Evolutionary conservation across 495 filamentous ascomycete species (phyloP).

Genomic region (Halenospora varia): DNA sequence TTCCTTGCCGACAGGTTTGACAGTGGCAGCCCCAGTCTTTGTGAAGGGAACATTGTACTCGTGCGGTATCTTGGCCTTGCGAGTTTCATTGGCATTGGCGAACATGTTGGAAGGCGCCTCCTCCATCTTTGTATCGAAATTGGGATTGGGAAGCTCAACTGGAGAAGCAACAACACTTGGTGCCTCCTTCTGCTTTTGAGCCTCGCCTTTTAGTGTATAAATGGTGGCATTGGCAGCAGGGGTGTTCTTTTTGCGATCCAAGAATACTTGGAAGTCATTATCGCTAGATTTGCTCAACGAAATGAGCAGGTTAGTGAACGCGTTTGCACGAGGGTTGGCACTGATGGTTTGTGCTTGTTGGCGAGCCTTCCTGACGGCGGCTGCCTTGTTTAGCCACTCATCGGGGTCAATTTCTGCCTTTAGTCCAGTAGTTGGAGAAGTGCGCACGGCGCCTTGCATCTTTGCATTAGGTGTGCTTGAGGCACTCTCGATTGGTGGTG

Average conservation of each 20-base stretch:
- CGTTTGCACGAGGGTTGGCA: not conserved
- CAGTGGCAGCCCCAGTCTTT: not conserved
- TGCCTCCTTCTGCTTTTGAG: not conserved
- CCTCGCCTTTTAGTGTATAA: not conserved
- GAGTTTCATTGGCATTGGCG: too few relatives aligned
- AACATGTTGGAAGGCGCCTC: too few relatives aligned
- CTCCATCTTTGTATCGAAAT: too few relatives aligned
- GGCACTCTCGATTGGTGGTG: too few relatives aligned
- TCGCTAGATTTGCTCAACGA: not conserved
- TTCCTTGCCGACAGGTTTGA: not conserved
- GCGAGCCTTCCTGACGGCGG: too few relatives aligned
- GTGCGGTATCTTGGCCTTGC: not conserved
- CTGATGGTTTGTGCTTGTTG: not conserved
- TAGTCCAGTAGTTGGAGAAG: too few relatives aligned
- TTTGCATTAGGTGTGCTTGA: too few relatives aligned
- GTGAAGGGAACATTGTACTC: not conserved
- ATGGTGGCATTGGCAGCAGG: not conserved
- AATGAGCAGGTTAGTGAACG: not conserved
- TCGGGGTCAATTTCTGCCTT: too few relatives aligned
- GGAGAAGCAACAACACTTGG: too few relatives aligned
- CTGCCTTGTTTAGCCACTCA: too few relatives aligned
- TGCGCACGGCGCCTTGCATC: too few relatives aligned
- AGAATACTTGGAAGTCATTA: not conserved
- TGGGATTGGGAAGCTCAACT: too few relatives aligned
- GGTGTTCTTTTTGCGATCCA: not conserved